phyloP scores from a whole-genome alignment of 2,329 filamentous ascomycete genomes.

The Scedosporium apiospermum region DNA sequence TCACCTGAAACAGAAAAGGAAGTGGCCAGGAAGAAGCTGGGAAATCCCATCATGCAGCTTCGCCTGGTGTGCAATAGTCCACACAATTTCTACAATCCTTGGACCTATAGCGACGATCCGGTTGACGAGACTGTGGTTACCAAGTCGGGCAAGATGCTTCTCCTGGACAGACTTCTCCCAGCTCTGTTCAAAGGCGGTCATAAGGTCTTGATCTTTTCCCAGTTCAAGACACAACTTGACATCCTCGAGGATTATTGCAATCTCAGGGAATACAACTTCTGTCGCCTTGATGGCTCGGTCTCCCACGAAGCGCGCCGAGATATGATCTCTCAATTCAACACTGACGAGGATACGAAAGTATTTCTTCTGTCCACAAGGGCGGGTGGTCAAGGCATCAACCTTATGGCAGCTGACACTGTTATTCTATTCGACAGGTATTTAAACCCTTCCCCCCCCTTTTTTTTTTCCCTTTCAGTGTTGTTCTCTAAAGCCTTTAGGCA shows the following conservation, averaged over 20 bases:
- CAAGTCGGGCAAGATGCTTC: conserved; percentile 88
- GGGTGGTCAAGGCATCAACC: conserved; percentile 90
- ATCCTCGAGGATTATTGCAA: conserved; percentile 82
- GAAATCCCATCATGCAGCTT: conserved; percentile 87
- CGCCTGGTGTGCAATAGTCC: conserved; percentile 88
- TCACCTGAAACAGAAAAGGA: conserved; percentile 54
- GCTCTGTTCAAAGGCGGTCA: conserved; percentile 64
- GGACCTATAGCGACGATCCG: conserved; percentile 48
- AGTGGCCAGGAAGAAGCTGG: conserved; percentile 82
- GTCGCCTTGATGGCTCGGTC: conserved; percentile 85
- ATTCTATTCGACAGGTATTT: conserved; percentile 64
- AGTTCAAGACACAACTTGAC: conserved; percentile 91
- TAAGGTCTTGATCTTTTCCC: conserved; percentile 92
- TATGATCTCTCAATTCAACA: conserved; percentile 68
- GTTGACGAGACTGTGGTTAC: conserved; percentile 78
- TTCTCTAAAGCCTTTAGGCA: not conserved
- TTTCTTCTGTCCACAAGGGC: conserved; percentile 87
- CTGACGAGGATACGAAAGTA: conserved; percentile 54
- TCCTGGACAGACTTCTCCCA: conserved; percentile 78
- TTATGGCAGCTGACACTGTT: conserved; percentile 84
- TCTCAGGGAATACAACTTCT: conserved; percentile 71
- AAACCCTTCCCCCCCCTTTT: not conserved
- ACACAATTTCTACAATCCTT: conserved; percentile 95
- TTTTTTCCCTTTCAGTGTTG: conserved; percentile 10
- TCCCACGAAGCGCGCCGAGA: conserved; percentile 60